phyloP scores from a whole-genome alignment of 495 filamentous ascomycete species.

The Xylaria intraflava region DNA sequence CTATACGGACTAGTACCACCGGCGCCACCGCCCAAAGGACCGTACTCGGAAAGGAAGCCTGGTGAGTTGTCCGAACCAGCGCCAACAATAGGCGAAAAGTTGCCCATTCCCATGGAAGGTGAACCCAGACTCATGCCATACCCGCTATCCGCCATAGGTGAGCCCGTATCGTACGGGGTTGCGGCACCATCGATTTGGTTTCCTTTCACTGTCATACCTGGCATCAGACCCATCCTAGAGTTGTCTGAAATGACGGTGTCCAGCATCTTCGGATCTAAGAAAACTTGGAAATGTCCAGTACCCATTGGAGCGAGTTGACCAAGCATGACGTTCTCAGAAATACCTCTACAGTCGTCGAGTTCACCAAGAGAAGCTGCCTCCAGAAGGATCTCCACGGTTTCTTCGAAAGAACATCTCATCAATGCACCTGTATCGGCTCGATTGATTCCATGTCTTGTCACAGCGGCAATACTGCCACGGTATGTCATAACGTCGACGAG shows the following conservation, averaged over 20 bases:
- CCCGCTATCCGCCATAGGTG: constrained; percentile 74
- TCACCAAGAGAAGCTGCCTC: constrained; percentile 92
- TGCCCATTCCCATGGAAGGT: constrained; percentile 65
- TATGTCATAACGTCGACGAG: constrained; percentile 98
- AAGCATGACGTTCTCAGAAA: constrained; percentile 98
- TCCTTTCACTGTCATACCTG: constrained; percentile 66
- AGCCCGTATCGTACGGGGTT: constrained; percentile 90
- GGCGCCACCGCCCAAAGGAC: constrained; percentile 47
- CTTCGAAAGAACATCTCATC: constrained; percentile 99
- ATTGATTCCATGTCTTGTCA: constrained; percentile 98
- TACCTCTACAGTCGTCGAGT: constrained; percentile 92
- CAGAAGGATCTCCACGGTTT: constrained; percentile 95
- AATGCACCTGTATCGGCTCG: constrained; percentile 93
- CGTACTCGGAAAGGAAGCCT: constrained; percentile 59
- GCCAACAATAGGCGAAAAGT: constrained; percentile 88
- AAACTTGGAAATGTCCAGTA: constrained; percentile 89
- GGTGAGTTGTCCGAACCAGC: constrained; percentile 66
- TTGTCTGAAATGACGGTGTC: constrained; percentile 91
- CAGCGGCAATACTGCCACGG: constrained; percentile 84
- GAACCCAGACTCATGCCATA: constrained; percentile 49
- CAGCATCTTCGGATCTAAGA: constrained; percentile 88
- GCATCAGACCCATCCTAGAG: constrained; percentile 70
- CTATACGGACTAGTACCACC: constrained; percentile 63
- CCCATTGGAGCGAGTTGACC: constrained; percentile 95
- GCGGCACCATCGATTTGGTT: constrained; percentile 72